Evolutionary conservation across 352 stramenopile species (phyloP).

Genomic region (Phytophthora aleatoria): DNA sequence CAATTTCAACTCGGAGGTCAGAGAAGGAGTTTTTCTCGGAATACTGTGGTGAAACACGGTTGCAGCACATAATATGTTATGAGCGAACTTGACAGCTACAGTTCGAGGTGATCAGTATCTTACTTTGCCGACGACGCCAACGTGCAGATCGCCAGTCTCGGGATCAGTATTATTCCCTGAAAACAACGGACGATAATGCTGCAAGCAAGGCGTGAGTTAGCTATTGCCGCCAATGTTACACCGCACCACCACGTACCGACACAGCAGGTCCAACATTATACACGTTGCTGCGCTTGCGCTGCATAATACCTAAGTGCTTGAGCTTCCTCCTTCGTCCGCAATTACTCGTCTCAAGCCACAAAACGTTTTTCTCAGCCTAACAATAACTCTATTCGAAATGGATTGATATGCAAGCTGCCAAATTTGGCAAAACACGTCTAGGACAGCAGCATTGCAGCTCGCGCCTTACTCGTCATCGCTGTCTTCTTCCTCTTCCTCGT

Average conservation of each 20-base stretch:
- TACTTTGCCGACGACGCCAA: conserved; percentile 30
- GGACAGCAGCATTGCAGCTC: not conserved
- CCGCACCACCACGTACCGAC: conserved; percentile 12
- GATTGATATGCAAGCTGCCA: conserved; percentile 23
- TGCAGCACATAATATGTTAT: not conserved
- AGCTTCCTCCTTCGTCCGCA: conserved; percentile 4
- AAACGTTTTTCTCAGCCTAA: conserved; percentile 20
- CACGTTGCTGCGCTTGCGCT: conserved; percentile 28
- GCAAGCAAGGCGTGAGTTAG: not conserved
- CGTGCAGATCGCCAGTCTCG: conserved; percentile 17
- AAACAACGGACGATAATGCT: conserved; percentile 21
- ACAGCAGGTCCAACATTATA: conserved; percentile 22
- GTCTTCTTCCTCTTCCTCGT: conserved; percentile 72
- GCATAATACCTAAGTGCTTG: conserved; percentile 18
- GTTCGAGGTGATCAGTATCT: not conserved
- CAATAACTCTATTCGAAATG: conserved; percentile 42
- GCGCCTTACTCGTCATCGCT: conserved; percentile 46
- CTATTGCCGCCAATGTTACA: conserved; percentile 1
- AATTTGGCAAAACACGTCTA: conserved; percentile 26
- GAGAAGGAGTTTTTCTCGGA: conserved; percentile 29
- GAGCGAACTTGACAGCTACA: not conserved
- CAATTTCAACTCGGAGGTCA: conserved; percentile 30
- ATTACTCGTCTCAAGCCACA: conserved; percentile 3
- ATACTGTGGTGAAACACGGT: conserved; percentile 6
- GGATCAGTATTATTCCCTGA: not conserved